Conservation (phyloP, 495 filamentous ascomycete species). For the Daldinia vernicosa region DNA sequence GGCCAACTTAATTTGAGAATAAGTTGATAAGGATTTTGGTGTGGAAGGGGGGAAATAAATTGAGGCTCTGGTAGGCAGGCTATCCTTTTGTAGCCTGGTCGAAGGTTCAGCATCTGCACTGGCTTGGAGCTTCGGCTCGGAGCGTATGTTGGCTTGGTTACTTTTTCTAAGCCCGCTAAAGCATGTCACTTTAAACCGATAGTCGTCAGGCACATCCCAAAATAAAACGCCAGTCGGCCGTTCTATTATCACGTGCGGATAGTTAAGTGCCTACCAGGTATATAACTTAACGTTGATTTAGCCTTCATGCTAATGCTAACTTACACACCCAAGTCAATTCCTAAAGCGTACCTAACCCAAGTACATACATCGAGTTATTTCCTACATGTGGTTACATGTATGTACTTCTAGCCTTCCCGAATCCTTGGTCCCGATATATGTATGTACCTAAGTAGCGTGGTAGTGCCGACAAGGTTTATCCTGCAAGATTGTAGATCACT, state of each 20-base stretch:
- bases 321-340: too few species aligned
- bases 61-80: conserved; percentile 29
- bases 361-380: not conserved
- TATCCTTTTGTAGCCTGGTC: conserved; percentile 10
- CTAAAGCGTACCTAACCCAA: not conserved
- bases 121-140: not conserved
- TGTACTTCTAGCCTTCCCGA: not conserved
- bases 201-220: not conserved
- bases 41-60: not conserved
- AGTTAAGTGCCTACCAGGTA: too few species aligned
- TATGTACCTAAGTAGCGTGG: not conserved
- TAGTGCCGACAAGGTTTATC: conserved; percentile 30
- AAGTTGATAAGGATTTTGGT: not conserved
- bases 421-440: not conserved
- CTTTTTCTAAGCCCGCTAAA: not conserved
- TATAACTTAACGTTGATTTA: not conserved
- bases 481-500: conserved; percentile 37
- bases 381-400: not conserved
- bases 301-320: not conserved
- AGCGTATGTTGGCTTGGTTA: not conserved
- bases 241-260: not conserved
- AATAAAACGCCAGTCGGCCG: not conserved
- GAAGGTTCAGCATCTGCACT: conserved; percentile 23
- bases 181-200: not conserved
- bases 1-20: not conserved